These are phyloP conservation scores for Mycena epipterygia DNA, from an alignment of 768 basidiomycete species.

Conservation along the genomic window DNA sequence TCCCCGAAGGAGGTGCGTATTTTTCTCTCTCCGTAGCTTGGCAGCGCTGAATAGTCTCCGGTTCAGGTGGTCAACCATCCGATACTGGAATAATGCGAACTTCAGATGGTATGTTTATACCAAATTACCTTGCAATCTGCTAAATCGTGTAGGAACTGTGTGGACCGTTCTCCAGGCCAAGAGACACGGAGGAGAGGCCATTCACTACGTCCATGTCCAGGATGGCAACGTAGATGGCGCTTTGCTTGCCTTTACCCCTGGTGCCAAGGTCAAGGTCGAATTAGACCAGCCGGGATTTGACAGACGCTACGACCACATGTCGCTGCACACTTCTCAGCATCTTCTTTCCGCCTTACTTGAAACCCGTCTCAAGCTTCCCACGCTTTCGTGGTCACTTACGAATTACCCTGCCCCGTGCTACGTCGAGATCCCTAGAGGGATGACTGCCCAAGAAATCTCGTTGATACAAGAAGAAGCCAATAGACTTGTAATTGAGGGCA, in stretches of 20 bases:
- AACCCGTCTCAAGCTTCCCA: slow-evolving; percentile 70
- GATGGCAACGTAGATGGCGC: slow-evolving; percentile 57
- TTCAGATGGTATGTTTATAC: slow-evolving; percentile 48
- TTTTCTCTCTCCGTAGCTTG: neutral
- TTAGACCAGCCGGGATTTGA: slow-evolving; percentile 72
- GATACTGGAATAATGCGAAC: slow-evolving; percentile 74
- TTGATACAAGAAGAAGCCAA: slow-evolving; percentile 76
- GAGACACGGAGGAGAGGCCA: slow-evolving; percentile 78
- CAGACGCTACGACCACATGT: slow-evolving; percentile 85
- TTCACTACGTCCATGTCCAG: slow-evolving; percentile 75
- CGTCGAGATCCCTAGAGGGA: slow-evolving; percentile 79
- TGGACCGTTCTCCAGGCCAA: slow-evolving; percentile 78
- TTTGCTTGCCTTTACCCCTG: slow-evolving; percentile 62
- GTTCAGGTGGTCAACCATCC: slow-evolving; percentile 77
- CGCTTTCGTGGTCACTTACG: slow-evolving; percentile 87
- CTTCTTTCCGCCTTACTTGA: slow-evolving; percentile 87
- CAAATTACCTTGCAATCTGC: neutral
- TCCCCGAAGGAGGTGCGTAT: slow-evolving; percentile 73
- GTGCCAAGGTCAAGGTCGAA: slow-evolving; percentile 64
- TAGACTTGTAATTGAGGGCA: slow-evolving; percentile 76
- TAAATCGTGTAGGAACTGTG: slow-evolving; percentile 23
- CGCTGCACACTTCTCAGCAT: slow-evolving; percentile 89
- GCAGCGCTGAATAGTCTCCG: neutral
- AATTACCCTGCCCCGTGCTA: slow-evolving; percentile 78
- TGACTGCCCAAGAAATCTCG: slow-evolving; percentile 73